Evolutionary conservation across 345 rosid species (phyloP), one percentile per base, ranked within the genome.

Genomic region (Durio zibethinus): DNA sequence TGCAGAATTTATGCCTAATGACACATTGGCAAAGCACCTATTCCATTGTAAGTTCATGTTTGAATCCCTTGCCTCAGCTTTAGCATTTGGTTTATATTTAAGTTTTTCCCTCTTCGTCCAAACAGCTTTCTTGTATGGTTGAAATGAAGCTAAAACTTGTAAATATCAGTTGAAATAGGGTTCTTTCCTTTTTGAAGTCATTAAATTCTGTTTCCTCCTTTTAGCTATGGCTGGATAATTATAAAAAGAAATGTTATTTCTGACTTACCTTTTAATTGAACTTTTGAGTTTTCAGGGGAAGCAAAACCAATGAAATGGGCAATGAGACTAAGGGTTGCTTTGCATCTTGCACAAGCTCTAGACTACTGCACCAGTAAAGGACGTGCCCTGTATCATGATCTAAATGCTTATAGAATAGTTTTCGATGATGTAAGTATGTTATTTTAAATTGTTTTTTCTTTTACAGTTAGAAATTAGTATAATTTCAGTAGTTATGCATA

Each of bases 271-370:
- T 62, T 77, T 25, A 8, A 29, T 40, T 66, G 27, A 27, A 7
- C 27, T 23, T 5, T 33, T 61, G 5, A 52, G 80, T 72, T 79
- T 68, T 80, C 84, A 93, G 98, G 99, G 98, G 99, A 95, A 77
- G 61, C 89, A 64, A 92, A 92, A 72, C 98, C 99, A 33, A 93
- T 95, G 97, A 92, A 92, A 84, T 95, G 98, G 99, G 93, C 92
- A 1, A 95, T 95, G 98, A 80, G 99, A 67, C 76, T 93, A 77
- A 90, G 98, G 90, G 98, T 93, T 73, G 94, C 89, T 75, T 89
- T 93, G 75, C 91, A 93, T 85, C 90, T 95, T 68, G 98, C 99
- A 76, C 90, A 95, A 88, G 98, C 98, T 66, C 85, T 95, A 73
- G 99, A 93, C 47, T 90, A 93, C 80, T 95, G 98, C 84, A 90